Conservation (phyloP, 75 land plant genomes). For the Larix kaempferi region DNA sequence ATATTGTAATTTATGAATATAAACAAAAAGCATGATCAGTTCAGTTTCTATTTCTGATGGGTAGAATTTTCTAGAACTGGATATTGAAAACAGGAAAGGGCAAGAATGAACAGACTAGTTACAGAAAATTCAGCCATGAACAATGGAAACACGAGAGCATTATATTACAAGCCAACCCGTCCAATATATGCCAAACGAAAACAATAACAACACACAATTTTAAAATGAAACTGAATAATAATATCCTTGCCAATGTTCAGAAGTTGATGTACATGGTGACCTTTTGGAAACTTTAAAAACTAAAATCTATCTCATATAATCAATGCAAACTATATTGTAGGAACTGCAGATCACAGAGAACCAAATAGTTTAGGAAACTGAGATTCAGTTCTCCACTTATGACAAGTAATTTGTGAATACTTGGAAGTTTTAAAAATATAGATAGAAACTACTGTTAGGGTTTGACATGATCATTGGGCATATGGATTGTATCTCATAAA, state of each 20-base stretch:
- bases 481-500: no score
- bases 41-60: no score
- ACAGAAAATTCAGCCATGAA: no score
- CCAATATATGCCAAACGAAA: not conserved
- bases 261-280: not conserved
- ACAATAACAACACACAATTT: no score
- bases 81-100: no score
- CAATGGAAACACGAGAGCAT: not conserved
- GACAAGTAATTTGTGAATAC: not conserved
- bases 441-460: slow-evolving; percentile 1
- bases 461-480: not conserved
- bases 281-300: not conserved
- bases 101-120: no score
- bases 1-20: no score
- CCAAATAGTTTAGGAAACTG: not conserved
- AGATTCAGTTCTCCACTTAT: not conserved
- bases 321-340: slow-evolving; percentile 3
- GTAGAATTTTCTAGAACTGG: no score
- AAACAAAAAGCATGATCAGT: no score
- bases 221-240: not conserved
- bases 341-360: not conserved
- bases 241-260: not conserved
- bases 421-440: not conserved
- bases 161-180: not conserved
- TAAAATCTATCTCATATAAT: not conserved